These are phyloP conservation scores for Pseudogymnoascus pannorum DNA, from an alignment of 2,329 filamentous ascomycete species.

Conservation along the genomic window DNA sequence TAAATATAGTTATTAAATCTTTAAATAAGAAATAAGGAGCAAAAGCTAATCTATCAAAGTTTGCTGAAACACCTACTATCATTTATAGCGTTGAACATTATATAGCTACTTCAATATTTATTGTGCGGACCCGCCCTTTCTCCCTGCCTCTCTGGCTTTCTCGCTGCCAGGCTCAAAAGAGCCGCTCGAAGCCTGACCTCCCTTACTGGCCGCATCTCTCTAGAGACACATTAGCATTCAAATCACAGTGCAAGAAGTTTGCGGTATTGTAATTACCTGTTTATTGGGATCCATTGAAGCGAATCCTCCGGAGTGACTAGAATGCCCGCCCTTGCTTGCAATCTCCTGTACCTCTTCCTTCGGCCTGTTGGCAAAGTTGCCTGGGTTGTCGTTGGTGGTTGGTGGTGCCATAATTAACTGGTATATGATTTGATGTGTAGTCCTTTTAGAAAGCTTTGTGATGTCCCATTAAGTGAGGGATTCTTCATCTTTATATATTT, in stretches of 20 bases:
- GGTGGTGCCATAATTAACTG: no score
- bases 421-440: no score
- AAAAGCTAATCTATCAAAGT: no score
- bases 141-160: conserved; percentile 7
- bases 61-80: no score
- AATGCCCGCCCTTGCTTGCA: conserved; percentile 35
- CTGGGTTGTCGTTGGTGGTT: conserved; percentile 5
- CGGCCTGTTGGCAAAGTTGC: conserved; percentile 11
- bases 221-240: background rate
- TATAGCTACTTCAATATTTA: no score
- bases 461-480: no score
- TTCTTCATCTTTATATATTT: no score
- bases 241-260: background rate
- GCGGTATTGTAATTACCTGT: conserved; percentile 27
- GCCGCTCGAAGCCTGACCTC: background rate
- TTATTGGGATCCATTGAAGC: conserved; percentile 37
- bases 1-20: no score
- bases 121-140: background rate
- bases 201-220: conserved; percentile 8
- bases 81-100: no score
- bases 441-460: no score
- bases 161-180: conserved; percentile 7
- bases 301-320: conserved; percentile 34
- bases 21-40: no score
- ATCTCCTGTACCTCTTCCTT: conserved; percentile 10